These are phyloP conservation scores for Glycine latifolia DNA, from an alignment of 306 rosid species.

Conservation along the genomic window DNA sequence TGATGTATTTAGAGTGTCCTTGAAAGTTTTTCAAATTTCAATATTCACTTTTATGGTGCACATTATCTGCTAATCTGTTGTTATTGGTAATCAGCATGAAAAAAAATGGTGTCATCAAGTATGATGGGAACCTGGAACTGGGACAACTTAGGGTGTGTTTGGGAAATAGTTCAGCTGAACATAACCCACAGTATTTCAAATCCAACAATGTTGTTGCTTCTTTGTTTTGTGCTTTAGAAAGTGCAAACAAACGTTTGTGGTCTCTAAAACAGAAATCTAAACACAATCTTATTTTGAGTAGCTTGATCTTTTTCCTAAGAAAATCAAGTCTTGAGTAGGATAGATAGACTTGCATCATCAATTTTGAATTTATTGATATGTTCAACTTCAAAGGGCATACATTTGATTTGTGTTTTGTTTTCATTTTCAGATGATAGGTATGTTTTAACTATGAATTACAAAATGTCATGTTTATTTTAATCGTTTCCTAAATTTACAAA, in stretches of 20 bases:
- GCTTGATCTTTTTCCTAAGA: not conserved
- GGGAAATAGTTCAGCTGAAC: too few species aligned
- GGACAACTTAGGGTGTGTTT: not conserved
- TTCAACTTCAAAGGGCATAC: slow-evolving; percentile 13
- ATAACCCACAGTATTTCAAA: too few species aligned
- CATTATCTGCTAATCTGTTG: not conserved
- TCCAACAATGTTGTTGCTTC: not conserved
- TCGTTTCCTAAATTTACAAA: not conserved
- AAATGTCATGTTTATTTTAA: not conserved
- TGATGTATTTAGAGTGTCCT: not conserved
- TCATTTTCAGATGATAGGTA: not conserved
- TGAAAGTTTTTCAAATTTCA: slow-evolving; percentile 8
- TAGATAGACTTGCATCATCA: slow-evolving; percentile 9
- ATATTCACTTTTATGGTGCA: not conserved
- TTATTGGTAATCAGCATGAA: not conserved
- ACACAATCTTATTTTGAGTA: not conserved
- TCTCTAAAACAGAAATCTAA: not conserved
- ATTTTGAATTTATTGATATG: slow-evolving; percentile 27
- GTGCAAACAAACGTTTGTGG: not conserved
- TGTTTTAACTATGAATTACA: not conserved
- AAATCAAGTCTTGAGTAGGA: slow-evolving; percentile 6
- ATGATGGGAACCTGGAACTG: slow-evolving; percentile 5
- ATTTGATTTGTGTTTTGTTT: not conserved
- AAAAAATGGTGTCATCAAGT: not conserved
- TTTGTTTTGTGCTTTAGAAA: not conserved